Percentiles rank a stretch among this genome's conserved stretches.
Conservation (phyloP, 345 rosid species). For the Sonneratia alba region DNA sequence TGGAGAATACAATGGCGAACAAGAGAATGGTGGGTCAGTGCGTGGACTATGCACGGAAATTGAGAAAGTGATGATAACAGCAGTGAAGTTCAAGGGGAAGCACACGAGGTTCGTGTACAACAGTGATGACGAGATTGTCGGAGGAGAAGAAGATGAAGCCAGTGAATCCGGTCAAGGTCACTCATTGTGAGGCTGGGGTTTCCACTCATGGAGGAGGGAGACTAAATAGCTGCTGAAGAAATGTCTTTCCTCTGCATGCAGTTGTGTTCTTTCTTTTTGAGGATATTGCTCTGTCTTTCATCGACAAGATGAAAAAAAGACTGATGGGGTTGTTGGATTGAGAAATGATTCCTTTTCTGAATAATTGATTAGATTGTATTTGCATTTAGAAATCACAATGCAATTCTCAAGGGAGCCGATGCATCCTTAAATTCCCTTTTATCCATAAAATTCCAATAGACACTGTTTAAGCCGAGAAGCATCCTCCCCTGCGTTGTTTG, state of each 20-base stretch:
- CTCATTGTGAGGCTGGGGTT: conserved; percentile 24
- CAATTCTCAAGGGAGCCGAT: too few relatives aligned
- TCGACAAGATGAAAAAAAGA: conserved; percentile 1
- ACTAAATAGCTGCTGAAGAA: too few relatives aligned
- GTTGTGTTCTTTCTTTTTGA: too few relatives aligned
- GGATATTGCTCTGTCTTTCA: neutral
- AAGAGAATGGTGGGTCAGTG: neutral
- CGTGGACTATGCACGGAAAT: conserved; percentile 5
- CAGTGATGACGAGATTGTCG: conserved; percentile 63
- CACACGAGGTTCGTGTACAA: conserved; percentile 57
- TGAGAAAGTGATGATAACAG: conserved; percentile 25
- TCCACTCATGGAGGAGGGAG: conserved; percentile 34
- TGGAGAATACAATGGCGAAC: neutral
- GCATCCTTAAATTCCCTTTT: too few relatives aligned
- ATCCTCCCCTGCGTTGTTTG: too few relatives aligned
- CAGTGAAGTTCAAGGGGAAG: conserved; percentile 36
- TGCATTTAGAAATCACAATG: too few relatives aligned
- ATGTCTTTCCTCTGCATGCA: neutral
- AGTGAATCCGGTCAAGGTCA: too few relatives aligned
- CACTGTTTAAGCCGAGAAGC: too few relatives aligned
- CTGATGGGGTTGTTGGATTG: neutral
- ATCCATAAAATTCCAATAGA: too few relatives aligned
- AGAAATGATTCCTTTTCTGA: too few relatives aligned
- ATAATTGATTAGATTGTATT: too few relatives aligned
- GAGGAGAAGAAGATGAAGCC: neutral